Base-by-base conservation (phyloP, 345 rosid species). In the Gossypium sturtianum region DNA sequence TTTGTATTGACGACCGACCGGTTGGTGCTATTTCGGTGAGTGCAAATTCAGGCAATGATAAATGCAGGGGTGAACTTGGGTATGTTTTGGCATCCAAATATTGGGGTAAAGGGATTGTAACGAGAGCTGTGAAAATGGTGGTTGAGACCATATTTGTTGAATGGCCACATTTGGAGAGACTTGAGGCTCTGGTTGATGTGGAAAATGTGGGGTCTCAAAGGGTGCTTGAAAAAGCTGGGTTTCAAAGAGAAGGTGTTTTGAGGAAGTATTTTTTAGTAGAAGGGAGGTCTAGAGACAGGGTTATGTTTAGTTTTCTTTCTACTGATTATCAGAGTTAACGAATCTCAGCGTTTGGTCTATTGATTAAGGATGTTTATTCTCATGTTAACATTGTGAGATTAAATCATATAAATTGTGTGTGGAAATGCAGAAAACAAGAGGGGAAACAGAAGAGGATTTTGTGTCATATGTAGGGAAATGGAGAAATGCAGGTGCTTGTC, bases 401-500 rank as follows among this genome's bases (percentile, higher is more conserved):
- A 29, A 29, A 29, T 27, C 29, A 27, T 29, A 29, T 29, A 29
- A 29, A 29, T 29, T 20, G 9, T 20, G 7, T 5, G 41, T 34
- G 41, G 41, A 34, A 57, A 57, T 79, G 74, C 83, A 94, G 97
- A 79, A 87, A 68, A 84, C 91, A 17, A 79, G 70, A 27, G 97
- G 89, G 74, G 84, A 70, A 25, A 66, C 74, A 29, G 94, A 90
- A 66, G 97, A 89, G 66, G 96, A 86, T 67, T 94, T 90, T 53
- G 96, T 91, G 75, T 88, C 98, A 17, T 87, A 83, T 64, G 79
- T 90, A 34, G 78, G 81, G 20, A 87, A 79, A 72, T 94, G 97
- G 98, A 74, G 75, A 2, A 91, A 91, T 0, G 97, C 88, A 0
- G 97, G 98, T 2, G 97, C 94, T 3, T 86, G 83, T 41, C 80